Conservation (phyloP, 495 filamentous ascomycete species). For the Letharia lupina region DNA sequence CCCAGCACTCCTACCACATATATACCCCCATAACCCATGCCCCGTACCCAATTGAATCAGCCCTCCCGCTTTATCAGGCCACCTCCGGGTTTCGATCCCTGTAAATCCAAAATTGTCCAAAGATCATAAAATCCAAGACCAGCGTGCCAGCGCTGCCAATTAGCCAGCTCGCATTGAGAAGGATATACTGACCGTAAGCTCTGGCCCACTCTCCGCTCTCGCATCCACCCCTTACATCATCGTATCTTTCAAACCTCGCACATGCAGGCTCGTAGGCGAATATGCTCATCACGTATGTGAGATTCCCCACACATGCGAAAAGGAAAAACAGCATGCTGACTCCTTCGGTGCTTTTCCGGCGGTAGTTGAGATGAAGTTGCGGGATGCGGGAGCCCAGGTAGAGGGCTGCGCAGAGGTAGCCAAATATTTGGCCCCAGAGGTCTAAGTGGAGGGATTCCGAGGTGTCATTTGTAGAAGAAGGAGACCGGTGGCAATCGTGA, state of each 20-base stretch:
- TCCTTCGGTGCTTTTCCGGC: slow-evolving; percentile 82
- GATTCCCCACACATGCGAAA: slow-evolving; percentile 89
- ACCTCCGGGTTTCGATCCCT: slow-evolving; percentile 19
- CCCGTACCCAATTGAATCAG: not conserved
- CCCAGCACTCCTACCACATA: not conserved
- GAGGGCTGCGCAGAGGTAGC: slow-evolving; percentile 74
- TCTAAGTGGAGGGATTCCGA: slow-evolving; percentile 50
- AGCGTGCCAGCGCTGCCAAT: slow-evolving; percentile 83
- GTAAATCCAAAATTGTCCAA: slow-evolving; percentile 89
- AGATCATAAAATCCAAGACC: slow-evolving; percentile 73
- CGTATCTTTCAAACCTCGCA: slow-evolving; percentile 36
- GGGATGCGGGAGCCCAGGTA: slow-evolving; percentile 86
- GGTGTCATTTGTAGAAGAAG: slow-evolving; percentile 21
- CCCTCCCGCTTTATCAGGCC: not conserved
- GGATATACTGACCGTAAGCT: slow-evolving; percentile 65
- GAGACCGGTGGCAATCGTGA: slow-evolving; percentile 17
- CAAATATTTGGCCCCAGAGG: slow-evolving; percentile 72
- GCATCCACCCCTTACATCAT: slow-evolving; percentile 42
- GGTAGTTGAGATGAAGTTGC: slow-evolving; percentile 82
- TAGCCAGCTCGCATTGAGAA: slow-evolving; percentile 84
- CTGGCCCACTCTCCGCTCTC: slow-evolving; percentile 21
- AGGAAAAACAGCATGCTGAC: slow-evolving; percentile 90
- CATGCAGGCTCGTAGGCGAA: slow-evolving; percentile 71
- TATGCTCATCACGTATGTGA: slow-evolving; percentile 89
- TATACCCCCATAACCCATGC: not conserved